Evolutionary conservation across 495 filamentous ascomycete genomes (phyloP).

Genomic region (Penicillium verhagenii): DNA sequence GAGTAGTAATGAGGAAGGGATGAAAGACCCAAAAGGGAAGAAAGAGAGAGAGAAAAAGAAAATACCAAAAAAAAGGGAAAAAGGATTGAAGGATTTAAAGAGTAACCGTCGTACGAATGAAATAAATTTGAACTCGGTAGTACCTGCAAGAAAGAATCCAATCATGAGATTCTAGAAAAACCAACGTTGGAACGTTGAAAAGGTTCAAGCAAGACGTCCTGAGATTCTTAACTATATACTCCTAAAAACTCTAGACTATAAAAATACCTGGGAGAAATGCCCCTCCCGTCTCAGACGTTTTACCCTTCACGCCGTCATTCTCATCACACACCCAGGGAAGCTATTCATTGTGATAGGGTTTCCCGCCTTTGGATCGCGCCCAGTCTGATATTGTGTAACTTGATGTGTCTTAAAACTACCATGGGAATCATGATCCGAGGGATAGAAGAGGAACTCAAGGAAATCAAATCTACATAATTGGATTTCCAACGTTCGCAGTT

Average conservation of each 20-base stretch:
- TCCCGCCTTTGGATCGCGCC: background rate
- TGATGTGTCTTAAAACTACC: slow-evolving; percentile 19
- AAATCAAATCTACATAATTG: too few species aligned
- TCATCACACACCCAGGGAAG: slow-evolving; percentile 15
- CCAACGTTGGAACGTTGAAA: background rate
- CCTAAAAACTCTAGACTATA: slow-evolving; percentile 4
- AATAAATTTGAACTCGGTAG: slow-evolving; percentile 5
- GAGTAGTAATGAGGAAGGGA: slow-evolving; percentile 3
- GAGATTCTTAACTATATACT: background rate
- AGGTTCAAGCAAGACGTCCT: background rate
- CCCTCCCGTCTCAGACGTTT: background rate
- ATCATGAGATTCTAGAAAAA: background rate
- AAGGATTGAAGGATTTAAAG: background rate
- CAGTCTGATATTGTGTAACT: slow-evolving; percentile 24
- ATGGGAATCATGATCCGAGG: slow-evolving; percentile 1
- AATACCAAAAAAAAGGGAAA: slow-evolving; percentile 4
- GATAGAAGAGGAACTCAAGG: background rate
- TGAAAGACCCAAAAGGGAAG: background rate
- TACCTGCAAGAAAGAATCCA: background rate
- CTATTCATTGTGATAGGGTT: slow-evolving; percentile 17
- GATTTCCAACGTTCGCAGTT: too few species aligned
- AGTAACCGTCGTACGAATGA: slow-evolving; percentile 24
- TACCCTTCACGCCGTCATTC: slow-evolving; percentile 12
- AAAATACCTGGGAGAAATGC: too few species aligned
- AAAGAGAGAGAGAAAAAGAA: background rate